Evolutionary conservation across 176 grass and related monocot species (phyloP).

Genomic region (Metroxylon sagu): DNA sequence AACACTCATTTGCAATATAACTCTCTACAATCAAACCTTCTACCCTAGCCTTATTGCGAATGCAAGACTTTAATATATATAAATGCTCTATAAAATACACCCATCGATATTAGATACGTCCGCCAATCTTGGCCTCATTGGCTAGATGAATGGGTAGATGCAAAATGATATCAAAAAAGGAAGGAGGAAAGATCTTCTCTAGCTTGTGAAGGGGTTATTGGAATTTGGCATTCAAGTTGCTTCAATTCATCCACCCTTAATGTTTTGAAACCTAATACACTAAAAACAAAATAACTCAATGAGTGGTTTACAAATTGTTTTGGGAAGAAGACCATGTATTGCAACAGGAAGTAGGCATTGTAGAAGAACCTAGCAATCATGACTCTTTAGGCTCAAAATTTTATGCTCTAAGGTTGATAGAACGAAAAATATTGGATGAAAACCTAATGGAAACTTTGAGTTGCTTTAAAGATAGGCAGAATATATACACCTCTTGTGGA

Average conservation of each 20-base stretch:
- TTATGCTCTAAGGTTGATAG: not conserved
- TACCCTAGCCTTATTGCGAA: no score
- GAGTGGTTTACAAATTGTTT: not conserved
- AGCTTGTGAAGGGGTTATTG: no score
- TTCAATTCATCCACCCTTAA: not conserved
- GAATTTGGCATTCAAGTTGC: not conserved
- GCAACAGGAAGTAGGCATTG: not conserved
- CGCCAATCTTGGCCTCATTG: not conserved
- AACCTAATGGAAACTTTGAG: not conserved
- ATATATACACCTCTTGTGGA: not conserved
- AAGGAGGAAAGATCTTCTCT: no score
- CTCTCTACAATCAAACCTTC: no score
- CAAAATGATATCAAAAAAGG: no score
- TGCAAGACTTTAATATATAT: no score
- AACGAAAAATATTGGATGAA: not conserved
- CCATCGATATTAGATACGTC: not conserved
- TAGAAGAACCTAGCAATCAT: not conserved
- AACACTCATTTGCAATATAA: not conserved
- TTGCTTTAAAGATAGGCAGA: not conserved
- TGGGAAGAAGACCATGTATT: not conserved
- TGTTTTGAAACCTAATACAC: not conserved
- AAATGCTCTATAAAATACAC: not conserved
- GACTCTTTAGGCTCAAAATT: not conserved
- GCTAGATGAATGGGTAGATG: no score
- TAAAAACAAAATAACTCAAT: not conserved